These are phyloP conservation scores for Brassica incana DNA, from an alignment of 345 rosid genomes.

Conservation along the genomic window DNA sequence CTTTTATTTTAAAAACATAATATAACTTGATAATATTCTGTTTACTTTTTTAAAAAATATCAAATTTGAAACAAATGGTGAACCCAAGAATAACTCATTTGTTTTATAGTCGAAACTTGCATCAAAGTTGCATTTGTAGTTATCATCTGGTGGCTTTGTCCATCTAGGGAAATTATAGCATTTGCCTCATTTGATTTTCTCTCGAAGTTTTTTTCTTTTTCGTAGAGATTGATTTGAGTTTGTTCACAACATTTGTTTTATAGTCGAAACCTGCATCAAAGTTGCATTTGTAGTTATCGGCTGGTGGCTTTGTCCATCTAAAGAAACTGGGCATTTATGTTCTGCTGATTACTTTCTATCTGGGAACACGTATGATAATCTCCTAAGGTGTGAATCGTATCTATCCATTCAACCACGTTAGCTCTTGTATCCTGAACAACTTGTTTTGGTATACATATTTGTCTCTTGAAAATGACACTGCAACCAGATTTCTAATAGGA, in stretches of 20 bases:
- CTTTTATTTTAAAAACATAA: too few species aligned
- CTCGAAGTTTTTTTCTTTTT: too few species aligned
- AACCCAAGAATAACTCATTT: too few species aligned
- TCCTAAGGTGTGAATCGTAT: background rate
- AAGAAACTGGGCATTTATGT: background rate
- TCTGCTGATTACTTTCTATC: background rate
- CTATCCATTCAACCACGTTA: background rate
- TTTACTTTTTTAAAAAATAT: too few species aligned
- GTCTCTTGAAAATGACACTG: background rate
- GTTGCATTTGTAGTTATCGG: background rate
- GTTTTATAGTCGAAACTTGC: background rate
- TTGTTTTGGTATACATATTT: background rate
- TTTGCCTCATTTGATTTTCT: background rate
- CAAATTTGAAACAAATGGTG: too few species aligned
- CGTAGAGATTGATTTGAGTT: background rate
- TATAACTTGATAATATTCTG: too few species aligned
- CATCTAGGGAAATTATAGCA: background rate
- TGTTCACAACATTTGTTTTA: background rate
- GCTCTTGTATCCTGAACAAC: background rate
- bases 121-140: too few species aligned
- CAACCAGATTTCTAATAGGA: background rate
- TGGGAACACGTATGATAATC: background rate
- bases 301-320: background rate
- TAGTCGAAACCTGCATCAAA: background rate
- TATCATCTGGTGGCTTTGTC: too few species aligned